Evolutionary conservation across 345 rosid species (phyloP).

Genomic region (Dipteronia dyeriana): DNA sequence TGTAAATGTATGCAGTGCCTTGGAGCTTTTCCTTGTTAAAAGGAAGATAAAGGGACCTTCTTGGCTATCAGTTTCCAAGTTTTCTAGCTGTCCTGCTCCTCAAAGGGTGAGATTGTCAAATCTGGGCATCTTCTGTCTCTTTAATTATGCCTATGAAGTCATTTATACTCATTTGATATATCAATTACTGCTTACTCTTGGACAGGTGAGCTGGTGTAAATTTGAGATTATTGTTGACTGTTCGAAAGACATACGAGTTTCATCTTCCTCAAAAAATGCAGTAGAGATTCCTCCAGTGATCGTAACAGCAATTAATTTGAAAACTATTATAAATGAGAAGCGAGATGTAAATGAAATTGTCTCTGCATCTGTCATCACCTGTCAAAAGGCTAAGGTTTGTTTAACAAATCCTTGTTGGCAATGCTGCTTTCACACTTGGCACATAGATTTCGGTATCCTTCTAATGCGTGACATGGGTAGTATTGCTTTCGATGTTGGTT

Average conservation of each 20-base stretch:
- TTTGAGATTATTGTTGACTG: constrained; percentile 75
- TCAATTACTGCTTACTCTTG: constrained; percentile 28
- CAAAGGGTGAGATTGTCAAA: constrained; percentile 60
- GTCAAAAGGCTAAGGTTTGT: constrained; percentile 95
- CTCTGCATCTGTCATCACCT: constrained; percentile 86
- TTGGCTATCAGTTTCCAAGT: constrained; percentile 84
- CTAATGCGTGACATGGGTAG: neutral
- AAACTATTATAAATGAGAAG: constrained; percentile 80
- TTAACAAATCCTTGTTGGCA: constrained; percentile 20
- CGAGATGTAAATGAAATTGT: constrained; percentile 84
- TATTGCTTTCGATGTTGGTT: constrained; percentile 2
- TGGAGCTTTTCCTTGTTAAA: constrained; percentile 92
- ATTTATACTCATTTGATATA: constrained; percentile 16
- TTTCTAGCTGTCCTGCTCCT: constrained; percentile 64
- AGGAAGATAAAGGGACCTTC: constrained; percentile 92
- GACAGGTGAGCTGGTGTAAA: constrained; percentile 98
- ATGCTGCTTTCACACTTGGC: constrained; percentile 8
- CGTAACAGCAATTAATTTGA: constrained; percentile 87
- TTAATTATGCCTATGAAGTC: constrained; percentile 17
- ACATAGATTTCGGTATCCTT: neutral
- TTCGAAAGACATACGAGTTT: constrained; percentile 60
- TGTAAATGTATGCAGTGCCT: constrained; percentile 63
- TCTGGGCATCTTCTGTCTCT: constrained; percentile 10
- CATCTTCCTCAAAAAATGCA: constrained; percentile 50
- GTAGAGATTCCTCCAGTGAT: constrained; percentile 79